These are phyloP conservation scores for Phytophthora sp. DNA, from an alignment of 352 stramenopile species.

Conservation along the genomic window DNA sequence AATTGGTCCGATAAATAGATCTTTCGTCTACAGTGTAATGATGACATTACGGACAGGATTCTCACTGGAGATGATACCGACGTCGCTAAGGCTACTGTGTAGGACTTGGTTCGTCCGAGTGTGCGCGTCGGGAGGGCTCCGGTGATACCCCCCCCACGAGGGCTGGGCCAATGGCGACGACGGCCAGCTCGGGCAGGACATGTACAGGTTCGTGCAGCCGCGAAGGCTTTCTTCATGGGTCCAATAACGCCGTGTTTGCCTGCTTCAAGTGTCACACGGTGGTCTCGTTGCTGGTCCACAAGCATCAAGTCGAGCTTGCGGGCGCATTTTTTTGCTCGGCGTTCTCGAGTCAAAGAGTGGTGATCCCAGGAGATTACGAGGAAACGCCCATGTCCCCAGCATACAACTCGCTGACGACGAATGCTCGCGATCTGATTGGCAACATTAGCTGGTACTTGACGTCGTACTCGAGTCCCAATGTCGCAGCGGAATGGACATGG, in stretches of 20 bases:
- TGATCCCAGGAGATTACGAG: slow-evolving; percentile 54
- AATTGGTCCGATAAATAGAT: no score
- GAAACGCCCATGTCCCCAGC: slow-evolving; percentile 66
- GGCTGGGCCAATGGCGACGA: slow-evolving; percentile 62
- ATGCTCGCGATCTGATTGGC: slow-evolving; percentile 77
- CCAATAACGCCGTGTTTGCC: slow-evolving; percentile 82
- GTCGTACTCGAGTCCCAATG: slow-evolving; percentile 54
- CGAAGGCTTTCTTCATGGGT: slow-evolving; percentile 80
- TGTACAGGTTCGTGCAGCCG: slow-evolving; percentile 86
- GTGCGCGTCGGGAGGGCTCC: no score
- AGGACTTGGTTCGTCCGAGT: no score
- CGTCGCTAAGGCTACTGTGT: no score
- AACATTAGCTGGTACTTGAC: slow-evolving; percentile 87
- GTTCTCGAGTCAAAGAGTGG: slow-evolving; percentile 83
- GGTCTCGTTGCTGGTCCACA: slow-evolving; percentile 77
- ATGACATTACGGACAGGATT: no score
- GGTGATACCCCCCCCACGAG: no score
- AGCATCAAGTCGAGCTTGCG: slow-evolving; percentile 83
- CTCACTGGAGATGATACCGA: no score
- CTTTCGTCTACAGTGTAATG: no score
- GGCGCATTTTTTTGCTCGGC: slow-evolving; percentile 86
- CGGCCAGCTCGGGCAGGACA: slow-evolving; percentile 58
- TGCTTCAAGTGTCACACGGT: slow-evolving; percentile 86
- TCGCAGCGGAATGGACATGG: slow-evolving; percentile 9
- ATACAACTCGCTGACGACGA: slow-evolving; percentile 71